A percentile compares a stretch with the other conserved stretches of the same genome.
Evolutionary conservation across 1,284 basidiomycete genomes (phyloP).

Genomic region (Trichosporon faecale): DNA sequence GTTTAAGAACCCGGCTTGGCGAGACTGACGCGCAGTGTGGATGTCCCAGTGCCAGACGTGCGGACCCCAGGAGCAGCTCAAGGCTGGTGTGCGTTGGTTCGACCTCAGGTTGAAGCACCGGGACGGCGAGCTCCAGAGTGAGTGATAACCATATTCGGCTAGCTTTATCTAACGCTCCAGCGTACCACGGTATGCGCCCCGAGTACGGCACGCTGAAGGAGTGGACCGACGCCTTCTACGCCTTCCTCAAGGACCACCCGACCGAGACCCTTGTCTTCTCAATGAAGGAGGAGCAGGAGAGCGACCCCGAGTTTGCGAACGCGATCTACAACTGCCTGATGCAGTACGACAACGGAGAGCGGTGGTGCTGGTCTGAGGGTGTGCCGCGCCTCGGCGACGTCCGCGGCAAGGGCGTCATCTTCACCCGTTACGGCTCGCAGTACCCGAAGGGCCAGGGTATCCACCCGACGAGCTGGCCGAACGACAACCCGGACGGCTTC

Average conservation of each 20-base stretch:
- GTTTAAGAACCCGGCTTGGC: constrained; percentile 5
- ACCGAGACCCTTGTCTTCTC: constrained; percentile 75
- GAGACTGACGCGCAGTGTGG: constrained; percentile 27
- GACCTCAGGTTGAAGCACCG: constrained; percentile 75
- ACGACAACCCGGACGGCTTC: constrained; percentile 68
- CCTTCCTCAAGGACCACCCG: constrained; percentile 63
- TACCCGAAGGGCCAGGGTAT: constrained; percentile 63
- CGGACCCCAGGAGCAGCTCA: constrained; percentile 41
- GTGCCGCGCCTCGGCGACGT: constrained; percentile 75
- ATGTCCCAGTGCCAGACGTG: constrained; percentile 51
- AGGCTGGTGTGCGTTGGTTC: constrained; percentile 65
- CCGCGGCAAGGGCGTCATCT: constrained; percentile 72
- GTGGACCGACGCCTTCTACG: constrained; percentile 58
- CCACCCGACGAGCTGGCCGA: constrained; percentile 75
- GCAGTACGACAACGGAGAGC: constrained; percentile 57
- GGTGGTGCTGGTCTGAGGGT: constrained; percentile 76
- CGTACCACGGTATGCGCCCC: constrained; percentile 75
- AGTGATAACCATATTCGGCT: constrained; percentile 14
- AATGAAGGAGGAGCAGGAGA: constrained; percentile 72
- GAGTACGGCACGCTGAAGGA: constrained; percentile 63
- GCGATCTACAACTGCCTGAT: constrained; percentile 65
- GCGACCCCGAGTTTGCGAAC: constrained; percentile 58
- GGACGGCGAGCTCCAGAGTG: constrained; percentile 54
- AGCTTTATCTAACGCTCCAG: constrained; percentile 29
- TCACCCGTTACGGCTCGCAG: constrained; percentile 66